Percentiles rank a stretch among this genome's conserved stretches.
Evolutionary conservation across 2,329 filamentous ascomycete genomes (phyloP).

Genomic region (Monosporascus ibericus): DNA sequence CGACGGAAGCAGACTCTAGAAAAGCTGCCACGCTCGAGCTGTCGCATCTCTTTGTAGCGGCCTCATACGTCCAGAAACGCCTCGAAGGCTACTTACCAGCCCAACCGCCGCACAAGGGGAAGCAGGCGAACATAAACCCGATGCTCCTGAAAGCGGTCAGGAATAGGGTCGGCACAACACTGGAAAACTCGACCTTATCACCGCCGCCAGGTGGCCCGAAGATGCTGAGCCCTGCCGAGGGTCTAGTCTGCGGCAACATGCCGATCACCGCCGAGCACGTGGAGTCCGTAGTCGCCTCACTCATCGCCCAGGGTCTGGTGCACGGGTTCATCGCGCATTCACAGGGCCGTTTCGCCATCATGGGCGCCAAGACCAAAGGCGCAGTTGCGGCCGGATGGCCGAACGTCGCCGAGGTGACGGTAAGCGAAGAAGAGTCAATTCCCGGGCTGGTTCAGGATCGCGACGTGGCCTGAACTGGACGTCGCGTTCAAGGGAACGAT

Average conservation of each 20-base stretch:
- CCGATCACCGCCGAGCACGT: constrained; percentile 56
- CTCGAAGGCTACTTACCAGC: constrained; percentile 52
- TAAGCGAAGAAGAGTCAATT: constrained; percentile 47
- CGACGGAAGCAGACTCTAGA: constrained; percentile 47
- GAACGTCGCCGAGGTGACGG: constrained; percentile 56
- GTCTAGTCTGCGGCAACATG: constrained; percentile 58
- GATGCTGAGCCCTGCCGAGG: constrained; percentile 50
- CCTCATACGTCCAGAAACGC: constrained; percentile 58
- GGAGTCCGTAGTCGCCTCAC: constrained; percentile 69
- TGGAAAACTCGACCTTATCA: constrained; percentile 33
- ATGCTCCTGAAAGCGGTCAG: constrained; percentile 47
- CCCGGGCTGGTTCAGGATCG: not conserved
- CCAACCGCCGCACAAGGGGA: constrained; percentile 21
- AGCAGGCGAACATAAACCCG: constrained; percentile 39
- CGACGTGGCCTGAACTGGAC: not conserved
- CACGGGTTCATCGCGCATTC: constrained; percentile 79
- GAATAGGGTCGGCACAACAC: constrained; percentile 34
- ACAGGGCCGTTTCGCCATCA: constrained; percentile 72
- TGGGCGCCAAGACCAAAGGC: constrained; percentile 63
- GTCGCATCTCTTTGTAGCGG: constrained; percentile 57
- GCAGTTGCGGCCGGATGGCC: constrained; percentile 71
- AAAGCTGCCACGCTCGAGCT: constrained; percentile 72
- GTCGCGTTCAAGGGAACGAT: no score
- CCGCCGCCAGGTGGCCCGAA: constrained; percentile 42
- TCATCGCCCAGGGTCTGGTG: constrained; percentile 75